These are phyloP conservation scores for Claviceps citrina DNA, from an alignment of 2,329 filamentous ascomycete genomes.

Conservation along the genomic window DNA sequence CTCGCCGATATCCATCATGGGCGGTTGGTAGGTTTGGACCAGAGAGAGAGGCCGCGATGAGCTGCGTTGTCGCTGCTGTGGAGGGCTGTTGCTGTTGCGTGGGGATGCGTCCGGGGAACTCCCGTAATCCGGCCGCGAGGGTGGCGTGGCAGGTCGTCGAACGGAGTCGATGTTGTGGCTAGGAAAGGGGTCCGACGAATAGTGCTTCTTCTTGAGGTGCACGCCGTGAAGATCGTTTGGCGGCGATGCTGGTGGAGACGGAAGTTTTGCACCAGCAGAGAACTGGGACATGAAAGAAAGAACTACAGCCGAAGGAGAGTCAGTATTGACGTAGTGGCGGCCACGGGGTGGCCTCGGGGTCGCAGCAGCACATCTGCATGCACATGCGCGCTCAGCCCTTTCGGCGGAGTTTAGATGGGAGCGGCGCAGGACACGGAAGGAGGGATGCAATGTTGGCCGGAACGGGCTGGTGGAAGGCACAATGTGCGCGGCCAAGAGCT, in stretches of 20 bases:
- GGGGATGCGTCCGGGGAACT: slow-evolving; percentile 27
- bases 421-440: background rate
- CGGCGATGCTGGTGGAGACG: slow-evolving; percentile 30
- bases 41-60: slow-evolving; percentile 67
- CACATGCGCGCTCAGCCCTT: background rate
- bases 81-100: slow-evolving; percentile 25
- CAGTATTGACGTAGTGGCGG: background rate
- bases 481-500: background rate
- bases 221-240: slow-evolving; percentile 21
- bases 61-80: slow-evolving; percentile 29
- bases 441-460: background rate
- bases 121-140: slow-evolving; percentile 26
- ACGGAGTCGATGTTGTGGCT: slow-evolving; percentile 21
- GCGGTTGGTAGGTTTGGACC: slow-evolving; percentile 71
- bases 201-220: slow-evolving; percentile 16
- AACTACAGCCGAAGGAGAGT: slow-evolving; percentile 36
- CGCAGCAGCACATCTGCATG: background rate
- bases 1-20: slow-evolving; percentile 67
- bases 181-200: slow-evolving; percentile 18
- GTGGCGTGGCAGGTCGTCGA: slow-evolving; percentile 24
- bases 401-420: background rate
- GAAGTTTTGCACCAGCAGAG: slow-evolving; percentile 36
- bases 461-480: background rate
- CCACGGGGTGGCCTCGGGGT: background rate
- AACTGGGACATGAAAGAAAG: slow-evolving; percentile 79